Base-by-base conservation (phyloP, 2,329 filamentous ascomycete species). In the Aureobasidium leucospermi region DNA sequence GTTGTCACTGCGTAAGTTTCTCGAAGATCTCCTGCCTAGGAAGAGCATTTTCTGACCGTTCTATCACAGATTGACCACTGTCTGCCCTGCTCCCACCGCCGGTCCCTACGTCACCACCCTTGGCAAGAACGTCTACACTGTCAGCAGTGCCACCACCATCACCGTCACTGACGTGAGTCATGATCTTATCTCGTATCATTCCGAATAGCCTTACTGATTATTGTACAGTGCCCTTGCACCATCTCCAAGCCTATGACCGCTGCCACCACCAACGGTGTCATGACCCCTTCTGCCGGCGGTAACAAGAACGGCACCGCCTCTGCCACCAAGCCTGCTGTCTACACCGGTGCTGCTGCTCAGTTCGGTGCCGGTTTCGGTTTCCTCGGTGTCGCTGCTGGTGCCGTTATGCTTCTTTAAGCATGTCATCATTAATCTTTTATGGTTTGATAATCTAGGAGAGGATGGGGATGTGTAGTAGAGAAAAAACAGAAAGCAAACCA, bases 41-140 rank as follows among this genome's bases (percentile, higher is more conserved):
- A 7, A 9, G 10, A 32, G 10, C 38, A 28, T 42, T 4, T 2
- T 19, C 28, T 41, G 13, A 77, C 84, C 65, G 81, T n/a, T 89
- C 65, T 85, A 83, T 4, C 7, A 6, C 61, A 74, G 77, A 61
- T 83, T 64, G 78, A 85, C 81, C 75, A 90, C 87, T 71, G 89
- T 80, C 83, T 90, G 88, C 84, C 86, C 87, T 23, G 78, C 62
- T 66, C 73, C 87, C 65, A 89, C 87, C 67, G 74, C 78, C 67
- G 75, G 89, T 74, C 9, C 41, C 32, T 57, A 57, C 53, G 15
- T 16, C 10, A 55, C 51, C 36, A 82, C 81, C 69, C 79, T 87
- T 76, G 81, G 80, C 71, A 78, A 75, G 75, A 78, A 81, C 73
- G 88, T 85, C 75, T 88, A 87, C 81, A 86, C 81, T 67, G 78